phyloP scores from a whole-genome alignment of 2,329 filamentous ascomycete species.

The Fusarium sp. region DNA sequence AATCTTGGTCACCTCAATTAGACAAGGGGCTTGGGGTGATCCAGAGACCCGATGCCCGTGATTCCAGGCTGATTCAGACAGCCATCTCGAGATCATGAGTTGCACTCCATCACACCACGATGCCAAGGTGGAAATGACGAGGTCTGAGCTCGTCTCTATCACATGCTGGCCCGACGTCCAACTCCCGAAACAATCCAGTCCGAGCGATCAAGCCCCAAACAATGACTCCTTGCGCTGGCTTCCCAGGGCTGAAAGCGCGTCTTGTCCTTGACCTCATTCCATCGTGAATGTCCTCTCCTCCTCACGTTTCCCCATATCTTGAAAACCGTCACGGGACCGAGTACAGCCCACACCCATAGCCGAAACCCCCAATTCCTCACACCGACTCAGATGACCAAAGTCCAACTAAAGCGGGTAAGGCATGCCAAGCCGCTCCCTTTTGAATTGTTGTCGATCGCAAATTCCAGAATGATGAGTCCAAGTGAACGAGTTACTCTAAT shows the following conservation, averaged over 20 bases:
- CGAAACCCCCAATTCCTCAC: slow-evolving; percentile 7
- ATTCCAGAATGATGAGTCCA: neutral
- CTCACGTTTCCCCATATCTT: slow-evolving; percentile 4
- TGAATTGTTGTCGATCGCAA: neutral
- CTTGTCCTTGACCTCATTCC: neutral
- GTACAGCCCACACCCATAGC: neutral
- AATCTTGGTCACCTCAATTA: neutral
- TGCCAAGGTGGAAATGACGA: slow-evolving; percentile 11
- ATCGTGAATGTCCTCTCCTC: neutral
- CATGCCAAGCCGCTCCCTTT: slow-evolving; percentile 1
- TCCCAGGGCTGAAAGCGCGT: neutral
- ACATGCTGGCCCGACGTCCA: neutral
- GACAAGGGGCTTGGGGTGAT: slow-evolving; percentile 5
- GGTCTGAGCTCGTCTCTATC: slow-evolving; percentile 3
- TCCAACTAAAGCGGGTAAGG: neutral
- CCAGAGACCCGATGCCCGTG: neutral
- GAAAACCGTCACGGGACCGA: neutral
- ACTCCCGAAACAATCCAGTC: neutral
- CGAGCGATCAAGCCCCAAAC: neutral
- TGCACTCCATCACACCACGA: neutral
- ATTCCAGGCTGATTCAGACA: slow-evolving; percentile 7
- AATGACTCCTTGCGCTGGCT: slow-evolving; percentile 4
- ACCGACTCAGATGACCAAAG: neutral
- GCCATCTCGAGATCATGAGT: slow-evolving; percentile 4
- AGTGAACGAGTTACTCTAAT: neutral